Conservation (phyloP, 2,329 filamentous ascomycete genomes). For the Fusarium pseudonygamai region DNA sequence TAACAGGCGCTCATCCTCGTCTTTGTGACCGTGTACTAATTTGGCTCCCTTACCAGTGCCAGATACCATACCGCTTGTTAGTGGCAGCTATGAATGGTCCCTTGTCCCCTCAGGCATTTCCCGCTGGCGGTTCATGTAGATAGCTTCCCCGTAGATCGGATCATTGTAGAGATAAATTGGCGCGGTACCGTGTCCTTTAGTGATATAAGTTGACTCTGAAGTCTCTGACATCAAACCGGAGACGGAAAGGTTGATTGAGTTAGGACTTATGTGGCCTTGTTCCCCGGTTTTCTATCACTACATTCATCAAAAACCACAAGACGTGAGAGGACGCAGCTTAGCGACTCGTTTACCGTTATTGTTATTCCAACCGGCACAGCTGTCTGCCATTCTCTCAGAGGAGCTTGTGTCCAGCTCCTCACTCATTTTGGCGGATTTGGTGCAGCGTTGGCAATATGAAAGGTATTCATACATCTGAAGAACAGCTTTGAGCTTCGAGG, state of each 20-base stretch:
- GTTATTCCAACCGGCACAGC: not conserved
- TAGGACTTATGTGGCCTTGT: not conserved
- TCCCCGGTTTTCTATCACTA: slow-evolving; percentile 2
- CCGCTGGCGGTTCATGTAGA: not conserved
- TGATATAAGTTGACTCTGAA: not conserved
- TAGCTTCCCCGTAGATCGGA: not conserved
- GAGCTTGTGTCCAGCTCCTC: not conserved
- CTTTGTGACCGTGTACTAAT: not conserved
- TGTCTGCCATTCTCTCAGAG: not conserved
- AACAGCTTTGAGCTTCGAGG: not conserved
- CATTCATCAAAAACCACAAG: not conserved
- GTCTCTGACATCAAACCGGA: not conserved
- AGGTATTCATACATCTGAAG: not conserved
- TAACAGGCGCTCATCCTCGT: not conserved
- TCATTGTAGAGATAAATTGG: not conserved
- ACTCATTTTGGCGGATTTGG: not conserved
- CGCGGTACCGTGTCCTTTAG: not conserved
- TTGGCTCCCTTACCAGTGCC: not conserved
- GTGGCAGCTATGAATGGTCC: not conserved
- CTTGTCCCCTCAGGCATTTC: not conserved
- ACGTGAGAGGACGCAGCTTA: not conserved
- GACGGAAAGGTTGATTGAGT: not conserved
- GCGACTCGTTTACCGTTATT: not conserved
- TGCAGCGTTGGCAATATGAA: not conserved
- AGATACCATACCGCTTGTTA: not conserved